Conservation (phyloP, 1,284 basidiomycete genomes). For the Psilocybe mexicana region DNA sequence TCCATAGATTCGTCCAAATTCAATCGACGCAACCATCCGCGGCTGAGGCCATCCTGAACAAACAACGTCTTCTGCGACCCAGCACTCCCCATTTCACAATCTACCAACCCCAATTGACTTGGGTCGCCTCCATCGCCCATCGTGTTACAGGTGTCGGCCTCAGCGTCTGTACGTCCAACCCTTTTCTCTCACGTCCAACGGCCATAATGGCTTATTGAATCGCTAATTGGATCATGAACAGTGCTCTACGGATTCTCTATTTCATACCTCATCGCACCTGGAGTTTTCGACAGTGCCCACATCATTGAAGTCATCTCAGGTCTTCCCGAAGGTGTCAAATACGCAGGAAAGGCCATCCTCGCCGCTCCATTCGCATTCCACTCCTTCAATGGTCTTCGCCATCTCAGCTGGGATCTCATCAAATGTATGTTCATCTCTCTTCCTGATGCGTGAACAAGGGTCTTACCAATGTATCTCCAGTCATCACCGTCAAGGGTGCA, state of each 20-base stretch:
- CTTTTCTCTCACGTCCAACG: not conserved
- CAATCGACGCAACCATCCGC: constrained; percentile 62
- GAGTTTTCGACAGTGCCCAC: constrained; percentile 76
- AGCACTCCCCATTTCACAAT: constrained; percentile 93
- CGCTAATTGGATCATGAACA: constrained; percentile 29
- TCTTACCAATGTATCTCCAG: constrained; percentile 41
- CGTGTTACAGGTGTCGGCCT: constrained; percentile 83
- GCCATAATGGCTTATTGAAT: not conserved
- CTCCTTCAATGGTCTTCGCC: constrained; percentile 87
- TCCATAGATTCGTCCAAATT: constrained; percentile 56
- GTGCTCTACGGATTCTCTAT: constrained; percentile 90
- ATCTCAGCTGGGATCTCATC: constrained; percentile 90
- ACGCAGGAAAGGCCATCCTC: constrained; percentile 72
- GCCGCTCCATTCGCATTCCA: constrained; percentile 91
- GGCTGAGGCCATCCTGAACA: constrained; percentile 74
- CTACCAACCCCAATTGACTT: constrained; percentile 95
- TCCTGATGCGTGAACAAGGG: not conserved
- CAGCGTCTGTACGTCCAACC: constrained; percentile 63
- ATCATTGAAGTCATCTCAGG: constrained; percentile 72
- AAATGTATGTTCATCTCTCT: constrained; percentile 64
- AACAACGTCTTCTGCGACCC: constrained; percentile 84
- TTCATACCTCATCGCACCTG: constrained; percentile 84
- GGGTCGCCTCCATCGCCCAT: constrained; percentile 84
- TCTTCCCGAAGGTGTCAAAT: constrained; percentile 76
- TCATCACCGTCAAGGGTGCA: constrained; percentile 77